Evolutionary conservation across 345 rosid species (phyloP).

Genomic region (Salix viminalis): DNA sequence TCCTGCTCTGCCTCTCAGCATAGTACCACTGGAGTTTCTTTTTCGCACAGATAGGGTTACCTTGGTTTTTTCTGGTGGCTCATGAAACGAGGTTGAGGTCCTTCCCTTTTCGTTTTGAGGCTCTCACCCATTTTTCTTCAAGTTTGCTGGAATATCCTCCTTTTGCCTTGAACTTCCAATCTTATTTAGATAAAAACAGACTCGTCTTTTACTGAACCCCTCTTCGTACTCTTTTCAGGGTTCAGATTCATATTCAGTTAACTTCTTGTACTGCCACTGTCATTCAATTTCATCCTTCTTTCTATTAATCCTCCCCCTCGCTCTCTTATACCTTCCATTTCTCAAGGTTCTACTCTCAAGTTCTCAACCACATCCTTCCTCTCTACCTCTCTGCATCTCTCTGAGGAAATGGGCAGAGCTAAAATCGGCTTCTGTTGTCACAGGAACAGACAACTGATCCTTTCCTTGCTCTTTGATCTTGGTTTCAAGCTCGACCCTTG

Average conservation of each 20-base stretch:
- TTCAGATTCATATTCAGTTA: constrained; percentile 21
- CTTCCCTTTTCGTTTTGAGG: constrained; percentile 32
- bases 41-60: background rate
- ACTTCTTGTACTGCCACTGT: background rate
- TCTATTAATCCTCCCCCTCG: constrained; percentile 7
- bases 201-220: constrained; percentile 17
- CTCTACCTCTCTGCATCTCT: background rate
- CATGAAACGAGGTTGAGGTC: constrained; percentile 38
- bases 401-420: constrained; percentile 32
- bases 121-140: constrained; percentile 14
- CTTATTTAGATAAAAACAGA: constrained; percentile 5
- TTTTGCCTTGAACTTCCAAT: constrained; percentile 32
- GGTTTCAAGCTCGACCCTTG: constrained; percentile 27
- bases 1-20: background rate
- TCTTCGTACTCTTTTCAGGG: constrained; percentile 24
- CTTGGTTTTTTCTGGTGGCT: constrained; percentile 25
- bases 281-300: constrained; percentile 17
- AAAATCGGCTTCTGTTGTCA: constrained; percentile 19
- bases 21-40: background rate
- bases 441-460: constrained; percentile 22
- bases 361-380: constrained; percentile 6
- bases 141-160: constrained; percentile 14
- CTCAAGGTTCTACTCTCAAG: constrained; percentile 8
- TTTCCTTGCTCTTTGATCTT: constrained; percentile 35
- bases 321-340: background rate